These are phyloP conservation scores for Aureobasidium sp. DNA, from an alignment of 2,329 filamentous ascomycete species.

Conservation along the genomic window DNA sequence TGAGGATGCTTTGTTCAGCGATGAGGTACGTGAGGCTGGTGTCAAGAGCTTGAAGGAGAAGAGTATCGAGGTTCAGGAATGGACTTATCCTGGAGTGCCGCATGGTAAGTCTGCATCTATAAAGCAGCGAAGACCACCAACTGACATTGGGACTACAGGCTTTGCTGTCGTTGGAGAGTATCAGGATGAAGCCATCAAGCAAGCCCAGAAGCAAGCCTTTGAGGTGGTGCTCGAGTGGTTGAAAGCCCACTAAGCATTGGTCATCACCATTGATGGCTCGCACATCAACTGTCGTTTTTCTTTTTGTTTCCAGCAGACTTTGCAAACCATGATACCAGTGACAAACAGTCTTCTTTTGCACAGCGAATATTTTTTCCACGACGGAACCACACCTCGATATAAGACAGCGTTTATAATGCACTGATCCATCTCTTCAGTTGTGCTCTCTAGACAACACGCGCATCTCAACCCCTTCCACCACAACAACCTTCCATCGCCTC, in stretches of 20 bases:
- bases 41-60: conserved; percentile 74
- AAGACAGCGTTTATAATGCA: no score
- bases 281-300: neutral
- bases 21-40: conserved; percentile 75
- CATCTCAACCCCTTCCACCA: no score
- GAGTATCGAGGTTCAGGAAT: conserved; percentile 78
- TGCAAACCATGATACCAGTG: conserved; percentile 15
- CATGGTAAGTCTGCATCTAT: conserved; percentile 54
- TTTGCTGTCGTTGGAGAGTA: conserved; percentile 88
- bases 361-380: neutral
- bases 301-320: conserved; percentile 14
- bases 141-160: conserved; percentile 47
- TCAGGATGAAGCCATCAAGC: conserved; percentile 74
- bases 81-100: conserved; percentile 81
- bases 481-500: no score
- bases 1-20: conserved; percentile 79
- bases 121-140: conserved; percentile 20
- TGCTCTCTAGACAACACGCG: neutral
- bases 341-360: neutral
- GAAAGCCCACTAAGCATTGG: conserved; percentile 66
- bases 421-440: neutral
- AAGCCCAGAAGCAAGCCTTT: conserved; percentile 79
- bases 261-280: neutral
- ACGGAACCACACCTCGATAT: neutral
- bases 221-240: conserved; percentile 85